phyloP scores from a whole-genome alignment of 352 stramenopile genomes.

The Phytophthora ramorum region DNA sequence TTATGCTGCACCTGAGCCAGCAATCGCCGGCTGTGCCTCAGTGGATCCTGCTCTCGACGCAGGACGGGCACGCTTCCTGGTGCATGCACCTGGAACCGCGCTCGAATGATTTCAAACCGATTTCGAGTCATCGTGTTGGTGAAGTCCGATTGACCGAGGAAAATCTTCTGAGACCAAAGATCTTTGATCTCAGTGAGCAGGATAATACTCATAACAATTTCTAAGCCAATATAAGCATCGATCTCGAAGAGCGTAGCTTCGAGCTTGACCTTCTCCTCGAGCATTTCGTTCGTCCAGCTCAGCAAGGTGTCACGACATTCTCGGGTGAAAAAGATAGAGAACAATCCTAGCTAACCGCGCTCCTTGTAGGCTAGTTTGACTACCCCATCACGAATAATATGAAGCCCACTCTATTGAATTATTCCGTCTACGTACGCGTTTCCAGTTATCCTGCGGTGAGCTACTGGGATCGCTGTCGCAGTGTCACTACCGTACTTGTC shows the following conservation, averaged over 20 bases:
- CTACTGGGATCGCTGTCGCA: not conserved
- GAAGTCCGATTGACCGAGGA: conserved; percentile 6
- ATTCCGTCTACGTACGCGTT: conserved; percentile 4
- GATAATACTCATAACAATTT: conserved; percentile 13
- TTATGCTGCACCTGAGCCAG: conserved; percentile 6
- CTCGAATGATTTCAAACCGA: conserved; percentile 9
- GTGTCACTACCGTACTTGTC: not conserved
- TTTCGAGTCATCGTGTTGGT: conserved; percentile 2
- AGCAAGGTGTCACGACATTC: conserved; percentile 1
- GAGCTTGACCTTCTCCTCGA: not conserved
- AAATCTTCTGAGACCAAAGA: conserved; percentile 17
- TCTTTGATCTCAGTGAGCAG: conserved; percentile 19
- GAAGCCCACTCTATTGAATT: conserved; percentile 3
- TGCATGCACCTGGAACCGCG: conserved; percentile 8
- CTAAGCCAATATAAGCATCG: conserved; percentile 17
- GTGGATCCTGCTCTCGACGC: not conserved
- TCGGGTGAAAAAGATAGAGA: conserved; percentile 7
- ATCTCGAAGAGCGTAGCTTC: conserved; percentile 5
- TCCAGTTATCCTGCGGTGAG: not conserved
- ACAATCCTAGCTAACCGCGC: conserved; percentile 5
- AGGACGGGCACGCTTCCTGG: not conserved
- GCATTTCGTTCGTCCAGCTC: conserved; percentile 8
- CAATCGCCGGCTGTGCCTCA: conserved; percentile 11
- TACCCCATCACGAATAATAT: conserved; percentile 13
- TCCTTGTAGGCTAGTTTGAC: conserved; percentile 10